Evolutionary conservation across 1,284 basidiomycete species (phyloP), one percentile per base, ranked within the genome.

Genomic region (Microbotryum saponariae): DNA sequence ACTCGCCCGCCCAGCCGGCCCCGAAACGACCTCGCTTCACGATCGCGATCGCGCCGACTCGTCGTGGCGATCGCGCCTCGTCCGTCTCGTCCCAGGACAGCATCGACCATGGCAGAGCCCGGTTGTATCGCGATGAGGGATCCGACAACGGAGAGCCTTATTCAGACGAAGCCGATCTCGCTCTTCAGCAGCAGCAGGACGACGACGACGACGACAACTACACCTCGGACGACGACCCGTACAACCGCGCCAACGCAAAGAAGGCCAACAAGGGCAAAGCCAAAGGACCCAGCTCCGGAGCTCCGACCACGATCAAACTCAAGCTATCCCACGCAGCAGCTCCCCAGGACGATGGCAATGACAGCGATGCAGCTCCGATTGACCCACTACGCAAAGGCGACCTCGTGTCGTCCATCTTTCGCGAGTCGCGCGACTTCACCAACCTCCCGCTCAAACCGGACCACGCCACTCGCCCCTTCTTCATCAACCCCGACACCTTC

Each of bases 391-490:
- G 37, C 37, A 42, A 16, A 16, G 37, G 37, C 12, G 55, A 58
- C 7, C 33, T 69, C 21, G 58, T 61, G 23, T 55, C 59, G 12
- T 44, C 42, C 50, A 59, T 53, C 27, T 67, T 69, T 49, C 56
- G 58, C 27, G 59, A 60, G 14, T 61, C 63, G 44, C 63, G 62
- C 61, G 91, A 96, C 75, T 91, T 89, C 70, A 86, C 87, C 5
- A 88, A 83, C 81, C 77, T 92, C 50, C 83, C 87, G 69, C 78
- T 97, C 59, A 96, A 96, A 75, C 78, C 83, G 4, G 93, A 97
- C 77, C 93, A 97, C 74, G 80, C 84, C 23, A 86, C 89, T 16
- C 83, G 93, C 51, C 93, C 93, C 21, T 78, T 97, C 27, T 97
- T 91, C 90, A 94, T 97, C 67, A 89, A 87, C 68, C 93, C 94